Conservation (phyloP, 257 asterid species). For the Echium plantagineum region DNA sequence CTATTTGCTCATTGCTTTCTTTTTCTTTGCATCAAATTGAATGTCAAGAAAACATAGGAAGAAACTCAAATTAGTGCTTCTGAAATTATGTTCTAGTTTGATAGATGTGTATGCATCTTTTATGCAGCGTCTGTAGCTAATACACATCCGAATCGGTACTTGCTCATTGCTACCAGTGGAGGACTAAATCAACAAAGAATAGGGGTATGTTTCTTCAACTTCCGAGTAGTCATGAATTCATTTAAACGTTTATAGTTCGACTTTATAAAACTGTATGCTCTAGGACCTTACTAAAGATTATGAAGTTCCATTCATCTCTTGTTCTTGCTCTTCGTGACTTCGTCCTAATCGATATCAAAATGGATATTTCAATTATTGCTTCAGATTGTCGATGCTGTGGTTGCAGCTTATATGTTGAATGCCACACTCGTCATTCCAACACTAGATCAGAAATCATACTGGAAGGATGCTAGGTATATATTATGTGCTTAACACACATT, state of each 20-base stretch:
- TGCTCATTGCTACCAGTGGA: constrained; percentile 72
- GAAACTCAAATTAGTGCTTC: neutral
- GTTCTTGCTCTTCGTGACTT: no score
- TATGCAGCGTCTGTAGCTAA: constrained; percentile 33
- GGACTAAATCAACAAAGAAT: constrained; percentile 86
- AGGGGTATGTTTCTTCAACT: constrained; percentile 34
- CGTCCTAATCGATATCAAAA: no score
- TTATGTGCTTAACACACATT: constrained; percentile 15
- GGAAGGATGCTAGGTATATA: constrained; percentile 71
- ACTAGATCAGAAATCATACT: constrained; percentile 64
- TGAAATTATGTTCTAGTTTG: constrained; percentile 5
- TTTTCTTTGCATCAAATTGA: neutral
- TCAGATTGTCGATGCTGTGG: constrained; percentile 80
- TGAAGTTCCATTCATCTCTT: no score
- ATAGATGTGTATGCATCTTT: neutral
- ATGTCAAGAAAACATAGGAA: neutral
- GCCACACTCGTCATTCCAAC: constrained; percentile 62
- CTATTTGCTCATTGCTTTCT: neutral
- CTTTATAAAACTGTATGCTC: neutral
- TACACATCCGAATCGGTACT: constrained; percentile 33
- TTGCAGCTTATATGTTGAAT: constrained; percentile 63
- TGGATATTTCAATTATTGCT: constrained; percentile 4
- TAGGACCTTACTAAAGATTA: no score
- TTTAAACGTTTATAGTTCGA: neutral
- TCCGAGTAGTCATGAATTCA: neutral